Evolutionary conservation across 495 filamentous ascomycete genomes (phyloP), one percentile per base, ranked within the genome.

Genomic region (Durotheca rogersii): DNA sequence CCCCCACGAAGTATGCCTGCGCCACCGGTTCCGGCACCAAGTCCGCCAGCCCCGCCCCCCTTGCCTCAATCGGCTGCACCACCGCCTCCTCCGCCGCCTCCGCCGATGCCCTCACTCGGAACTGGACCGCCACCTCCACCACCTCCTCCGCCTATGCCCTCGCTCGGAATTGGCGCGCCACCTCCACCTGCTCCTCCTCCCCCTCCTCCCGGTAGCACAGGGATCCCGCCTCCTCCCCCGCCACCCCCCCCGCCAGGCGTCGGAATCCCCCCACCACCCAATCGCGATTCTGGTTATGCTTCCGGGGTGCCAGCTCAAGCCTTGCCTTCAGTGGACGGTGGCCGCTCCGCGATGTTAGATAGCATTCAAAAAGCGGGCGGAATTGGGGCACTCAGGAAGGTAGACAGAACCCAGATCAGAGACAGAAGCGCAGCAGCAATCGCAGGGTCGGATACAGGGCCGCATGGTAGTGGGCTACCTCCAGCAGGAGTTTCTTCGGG

Each of bases 301-400:
- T 79, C 78, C 1, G 82, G 77, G n/a, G 77, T 75, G 11, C 79
- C 82, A 9, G 75, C 82, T 19, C 69, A 80, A 5, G 58, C 73
- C 17, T 58, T 83, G 12, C 81, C 85, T 0, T 35, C 72, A 19
- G 80, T 69, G 39, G 78, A 70, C 29, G 68, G 72, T 36, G 35
- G 53, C 5, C 81, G 84, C 36, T 72, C 81, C 41, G 84, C 87
- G 53, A 68, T 98, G 40, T 67, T 98, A 47, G 89, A 89, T 15
- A 79, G 87, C 52, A 98, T 98, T 61, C 80, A 88, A 46, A 81
- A 80, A 6, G 84, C 85, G 17, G 88, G 89, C 55, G 87, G 88
- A 23, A 77, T 83, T 37, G 81, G 76, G 2, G 73, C 81, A 14
- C 72, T 98, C 49, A 89, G 87, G 68, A 95, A 91, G 67, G 91